A percentile compares a stretch with the other conserved stretches of the same genome.
Conservation (phyloP, 2,329 filamentous ascomycete species). For the Ophiostoma tasmaniense region DNA sequence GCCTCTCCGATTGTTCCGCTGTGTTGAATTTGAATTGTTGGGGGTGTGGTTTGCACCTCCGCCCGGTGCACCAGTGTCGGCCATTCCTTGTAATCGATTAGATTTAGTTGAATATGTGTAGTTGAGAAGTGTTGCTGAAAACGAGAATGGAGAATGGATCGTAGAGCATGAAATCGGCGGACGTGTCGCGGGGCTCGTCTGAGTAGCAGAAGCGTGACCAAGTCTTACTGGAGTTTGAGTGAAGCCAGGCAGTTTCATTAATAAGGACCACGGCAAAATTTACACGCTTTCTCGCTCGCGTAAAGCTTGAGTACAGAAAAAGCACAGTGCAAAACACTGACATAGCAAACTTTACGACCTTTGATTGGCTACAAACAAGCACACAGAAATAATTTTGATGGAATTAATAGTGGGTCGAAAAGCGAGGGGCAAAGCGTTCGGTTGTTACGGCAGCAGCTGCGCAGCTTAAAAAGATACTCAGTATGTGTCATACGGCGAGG, state of each 20-base stretch:
- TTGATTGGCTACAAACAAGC: background rate
- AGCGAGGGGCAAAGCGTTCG: background rate
- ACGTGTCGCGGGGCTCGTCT: no score
- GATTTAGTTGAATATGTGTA: background rate
- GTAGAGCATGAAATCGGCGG: background rate
- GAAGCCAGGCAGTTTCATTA: background rate
- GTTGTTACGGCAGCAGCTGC: no score
- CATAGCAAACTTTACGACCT: background rate
- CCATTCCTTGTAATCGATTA: background rate
- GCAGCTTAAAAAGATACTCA: no score
- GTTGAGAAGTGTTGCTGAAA: background rate
- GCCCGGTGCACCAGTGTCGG: background rate
- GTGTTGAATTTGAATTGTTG: background rate
- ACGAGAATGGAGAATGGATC: no score
- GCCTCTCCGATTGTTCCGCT: background rate
- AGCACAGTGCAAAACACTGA: background rate
- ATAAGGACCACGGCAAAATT: background rate
- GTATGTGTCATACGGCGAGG: background rate
- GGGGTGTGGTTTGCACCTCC: background rate
- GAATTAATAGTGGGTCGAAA: background rate
- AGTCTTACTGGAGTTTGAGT: no score
- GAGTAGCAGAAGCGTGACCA: no score
- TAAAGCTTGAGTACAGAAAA: background rate
- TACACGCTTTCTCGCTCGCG: background rate
- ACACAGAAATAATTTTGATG: background rate